These are phyloP conservation scores for Gaultheria prostrata DNA, from an alignment of 148 eudicot species.

Conservation along the genomic window DNA sequence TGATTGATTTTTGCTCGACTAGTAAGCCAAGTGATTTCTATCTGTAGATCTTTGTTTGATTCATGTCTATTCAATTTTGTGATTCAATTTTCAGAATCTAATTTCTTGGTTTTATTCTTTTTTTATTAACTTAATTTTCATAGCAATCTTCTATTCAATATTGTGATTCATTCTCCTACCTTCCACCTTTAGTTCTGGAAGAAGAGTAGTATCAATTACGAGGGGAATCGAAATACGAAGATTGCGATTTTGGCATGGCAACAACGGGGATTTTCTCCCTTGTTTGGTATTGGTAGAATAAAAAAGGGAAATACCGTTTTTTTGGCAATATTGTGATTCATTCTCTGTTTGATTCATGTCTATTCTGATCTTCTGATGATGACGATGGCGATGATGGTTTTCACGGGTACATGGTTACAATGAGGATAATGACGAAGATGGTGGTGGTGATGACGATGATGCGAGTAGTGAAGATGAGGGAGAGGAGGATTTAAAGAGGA, in stretches of 20 bases:
- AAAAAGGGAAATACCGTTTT: too few species aligned
- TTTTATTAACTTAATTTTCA: not conserved
- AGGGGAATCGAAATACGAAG: not conserved
- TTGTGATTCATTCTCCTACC: not conserved
- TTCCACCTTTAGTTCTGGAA: slow-evolving; percentile 6
- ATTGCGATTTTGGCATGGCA: not conserved
- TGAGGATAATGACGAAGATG: too few species aligned
- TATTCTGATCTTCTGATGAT: too few species aligned
- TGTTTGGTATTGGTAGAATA: slow-evolving; percentile 9
- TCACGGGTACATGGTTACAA: slow-evolving; percentile 17
- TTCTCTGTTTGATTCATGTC: too few species aligned
- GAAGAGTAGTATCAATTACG: not conserved
- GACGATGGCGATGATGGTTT: not conserved
- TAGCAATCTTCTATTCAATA: not conserved
- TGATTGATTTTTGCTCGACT: too few species aligned
- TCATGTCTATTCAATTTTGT: too few species aligned
- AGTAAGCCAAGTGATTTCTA: too few species aligned
- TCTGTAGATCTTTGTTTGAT: too few species aligned
- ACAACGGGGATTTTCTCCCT: slow-evolving; percentile 12
- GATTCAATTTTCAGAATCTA: too few species aligned
- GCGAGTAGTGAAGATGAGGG: not conserved
- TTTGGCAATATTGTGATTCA: too few species aligned
- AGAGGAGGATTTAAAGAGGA: slow-evolving; percentile 15
- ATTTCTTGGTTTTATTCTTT: slow-evolving; percentile 6
- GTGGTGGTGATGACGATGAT: not conserved